Base-by-base conservation (phyloP, 768 basidiomycete genomes). In the Mycena galopus region DNA sequence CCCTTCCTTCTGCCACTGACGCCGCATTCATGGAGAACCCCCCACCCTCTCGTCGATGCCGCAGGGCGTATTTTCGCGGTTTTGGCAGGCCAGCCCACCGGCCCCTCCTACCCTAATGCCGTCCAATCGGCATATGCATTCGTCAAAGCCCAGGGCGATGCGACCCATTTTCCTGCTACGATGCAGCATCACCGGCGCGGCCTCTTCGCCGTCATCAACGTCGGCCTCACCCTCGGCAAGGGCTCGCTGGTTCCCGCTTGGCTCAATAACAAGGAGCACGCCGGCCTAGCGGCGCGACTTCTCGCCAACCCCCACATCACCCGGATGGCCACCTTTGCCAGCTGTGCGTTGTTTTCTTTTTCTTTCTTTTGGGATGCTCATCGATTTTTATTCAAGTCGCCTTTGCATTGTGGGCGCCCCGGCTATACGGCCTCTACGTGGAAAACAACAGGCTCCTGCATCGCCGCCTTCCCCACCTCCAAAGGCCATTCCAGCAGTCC, bases 341-440 rank as follows among this genome's bases (percentile, higher is more conserved):
- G 65, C 55, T 4, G 65, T 66, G 35, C 3, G 65, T 51, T 16
- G 25, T 25, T 27, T 3, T 5, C 9, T 27, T 44, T 25, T n/a
- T 9, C 57, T 66, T 14, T n/a, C 25, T 9, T 8, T n/a, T 50
- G 4, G 8, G 4, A 17, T 14, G 30, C 27, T 10, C 16, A 5
- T 16, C 14, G 35, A 37, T 6, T 47, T 11, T 7, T 14, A 8
- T n/a, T 1, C 19, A n/a, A 23, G 66, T 27, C 16, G 39, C 57
- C 11, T 67, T 67, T 35, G 30, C 21, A 6, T 11, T 58, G 14
- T 67, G 66, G 66, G 64, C 64, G 8, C 64, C 53, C 2, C 4
- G 25, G 3, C 23, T 65, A 1, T 17, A 65, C 27, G 21, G 4
- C 4, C 27, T 29, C 37, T 65, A 65, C 37, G 19, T 21, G 6